Evolutionary conservation across 768 basidiomycete genomes (phyloP), one percentile per base, ranked within the genome.

Genomic region (Suillus cothurnatus): DNA sequence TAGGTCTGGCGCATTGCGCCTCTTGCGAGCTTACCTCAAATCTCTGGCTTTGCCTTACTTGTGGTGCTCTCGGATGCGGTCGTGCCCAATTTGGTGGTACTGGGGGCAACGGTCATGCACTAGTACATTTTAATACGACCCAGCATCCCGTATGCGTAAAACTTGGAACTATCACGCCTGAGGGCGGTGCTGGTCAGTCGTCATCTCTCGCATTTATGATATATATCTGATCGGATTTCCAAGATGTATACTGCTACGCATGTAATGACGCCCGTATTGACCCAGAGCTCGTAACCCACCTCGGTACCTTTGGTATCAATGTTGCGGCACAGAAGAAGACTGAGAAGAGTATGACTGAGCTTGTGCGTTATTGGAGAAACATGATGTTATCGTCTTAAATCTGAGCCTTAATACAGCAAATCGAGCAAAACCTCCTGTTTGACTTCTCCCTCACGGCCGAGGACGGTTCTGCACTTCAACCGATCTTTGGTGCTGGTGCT

Each of bases 301-400:
- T 99, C 3, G 76, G 86, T 0, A 84, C 84, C 28, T 97, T 98
- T 66, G 95, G 94, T 0, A 97, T 99, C 75, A 90, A 94, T 66
- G 87, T 98, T 1, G 82, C 85, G 43, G 85, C 83, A 0, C 89
- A 93, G 72, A 89, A 79, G 6, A 99, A 99, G 79, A 98, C 96
- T 0, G 95, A 97, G 75, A 98, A 97, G 79, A 94, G 88, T 64
- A 93, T 97, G 89, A 97, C 96, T 0, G 97, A 99, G 73, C 82
- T 99, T 68, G 95, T 95, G 65, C 59, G 86, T 73, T 1, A 17
- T 23, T 12, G 8, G 65, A 5, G 14, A 23, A 3, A 36, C 43
- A 34, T 38, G 1, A 19, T 19, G 7, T 5, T 38, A 31, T 15
- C 7, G 6, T 41, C 41, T 63, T 4, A 49, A 56, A 11, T 57